Evolutionary conservation across 2,329 filamentous ascomycete genomes (phyloP), one percentile per base, ranked within the genome.

Genomic region (Ophiocordyceps camponoti-leonardi): DNA sequence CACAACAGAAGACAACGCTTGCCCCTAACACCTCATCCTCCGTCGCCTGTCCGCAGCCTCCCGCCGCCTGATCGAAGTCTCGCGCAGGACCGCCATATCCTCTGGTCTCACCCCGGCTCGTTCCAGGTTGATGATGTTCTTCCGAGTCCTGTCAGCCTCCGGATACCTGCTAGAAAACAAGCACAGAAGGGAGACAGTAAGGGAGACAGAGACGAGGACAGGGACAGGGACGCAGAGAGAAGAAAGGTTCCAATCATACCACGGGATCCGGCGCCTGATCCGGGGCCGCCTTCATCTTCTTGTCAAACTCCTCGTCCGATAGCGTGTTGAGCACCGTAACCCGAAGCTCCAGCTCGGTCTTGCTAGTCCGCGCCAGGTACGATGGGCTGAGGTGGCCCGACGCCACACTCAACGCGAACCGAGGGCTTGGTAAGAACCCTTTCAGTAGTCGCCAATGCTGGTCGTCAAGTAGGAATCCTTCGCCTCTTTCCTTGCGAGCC

Each of bases 391-490:
- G 47, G 4, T 50, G 46, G 0, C 58, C 58, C 1, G 52, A 51
- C 10, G 58, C 47, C 2, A 61, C 47, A 1, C 58, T 59, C 5
- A 55, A 49, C 18, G 58, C 55, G 48, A 67, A 61, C 16, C 57
- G 56, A 5, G 57, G 47, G 11, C 58, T 47, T 1, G 43, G 46
- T 5, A 58, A 48, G 10, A 63, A 44, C 13, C 51, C 49, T 18
- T 49, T 43, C 0, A 66, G 53, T 11, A 52, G 47, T n/a, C 54
- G 57, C 64, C 64, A 66, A 23, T 59, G 64, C 8, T 51, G 47
- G n/a, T 54, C 52, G 45, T 66, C 60, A 2, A 52, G 54, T 5
- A 63, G 45, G 44, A 61, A 55, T 2, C 61, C 62, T 20, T 45
- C 48, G 2, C 48, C 45, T 23, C 51, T 50, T 14, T 53, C 45